These are phyloP conservation scores for Deuterostichococcus epilithicus DNA, from an alignment of 139 green algal species.

Conservation along the genomic window DNA sequence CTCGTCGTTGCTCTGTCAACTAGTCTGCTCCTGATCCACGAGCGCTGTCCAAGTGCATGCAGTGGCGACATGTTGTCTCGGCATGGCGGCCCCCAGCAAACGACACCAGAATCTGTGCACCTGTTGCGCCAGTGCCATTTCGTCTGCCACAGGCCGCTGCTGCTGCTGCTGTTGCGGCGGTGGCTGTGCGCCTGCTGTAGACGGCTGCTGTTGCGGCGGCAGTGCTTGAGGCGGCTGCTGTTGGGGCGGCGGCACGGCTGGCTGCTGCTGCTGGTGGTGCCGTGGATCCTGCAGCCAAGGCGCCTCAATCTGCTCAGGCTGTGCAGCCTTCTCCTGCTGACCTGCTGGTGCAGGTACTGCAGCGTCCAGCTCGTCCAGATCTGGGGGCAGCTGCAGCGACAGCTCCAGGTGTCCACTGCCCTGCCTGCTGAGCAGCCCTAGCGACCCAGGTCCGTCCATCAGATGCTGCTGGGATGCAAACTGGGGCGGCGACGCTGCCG, in stretches of 20 bases:
- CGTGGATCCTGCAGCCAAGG: too few relatives aligned
- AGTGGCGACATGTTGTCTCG: too few relatives aligned
- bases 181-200: too few relatives aligned
- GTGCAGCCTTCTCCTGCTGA: neutral
- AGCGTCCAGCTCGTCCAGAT: neutral
- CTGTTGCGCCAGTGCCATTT: neutral
- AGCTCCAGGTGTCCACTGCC: neutral
- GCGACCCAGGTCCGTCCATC: too few relatives aligned
- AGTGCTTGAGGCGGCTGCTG: neutral
- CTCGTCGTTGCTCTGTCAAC: neutral
- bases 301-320: too few relatives aligned
- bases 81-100: too few relatives aligned
- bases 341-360: neutral
- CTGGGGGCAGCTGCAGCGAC: slow-evolving; percentile 9
- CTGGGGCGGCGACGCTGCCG: too few relatives aligned
- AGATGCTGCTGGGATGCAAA: too few relatives aligned
- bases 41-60: too few relatives aligned
- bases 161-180: neutral
- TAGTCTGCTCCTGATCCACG: neutral
- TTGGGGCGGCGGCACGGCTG: neutral
- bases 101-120: too few relatives aligned
- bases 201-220: neutral
- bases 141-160: neutral
- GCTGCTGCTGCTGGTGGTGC: neutral
- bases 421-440: too few relatives aligned